Evolutionary conservation across 1,284 basidiomycete species (phyloP).

Genomic region (Puccinia hordei): DNA sequence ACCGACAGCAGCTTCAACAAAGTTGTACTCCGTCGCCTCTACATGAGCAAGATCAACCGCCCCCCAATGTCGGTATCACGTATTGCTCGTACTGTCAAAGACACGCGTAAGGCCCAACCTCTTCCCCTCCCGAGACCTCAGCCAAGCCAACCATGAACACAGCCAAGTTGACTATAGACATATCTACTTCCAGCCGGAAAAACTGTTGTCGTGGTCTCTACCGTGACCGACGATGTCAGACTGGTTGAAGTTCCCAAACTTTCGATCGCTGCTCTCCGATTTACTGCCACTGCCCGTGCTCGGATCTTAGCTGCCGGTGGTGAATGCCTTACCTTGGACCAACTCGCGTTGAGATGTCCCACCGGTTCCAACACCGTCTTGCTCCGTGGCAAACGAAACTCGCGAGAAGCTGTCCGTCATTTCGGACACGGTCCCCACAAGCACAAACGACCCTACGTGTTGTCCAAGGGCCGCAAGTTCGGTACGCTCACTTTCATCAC

Average conservation of each 20-base stretch:
- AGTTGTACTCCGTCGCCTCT: constrained; percentile 92
- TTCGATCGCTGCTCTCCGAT: constrained; percentile 88
- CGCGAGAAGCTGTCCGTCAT: constrained; percentile 67
- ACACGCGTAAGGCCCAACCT: constrained; percentile 71
- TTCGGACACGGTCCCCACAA: constrained; percentile 50
- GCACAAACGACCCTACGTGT: constrained; percentile 89
- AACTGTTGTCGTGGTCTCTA: constrained; percentile 85
- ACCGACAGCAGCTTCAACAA: constrained; percentile 98
- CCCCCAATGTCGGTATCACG: constrained; percentile 92
- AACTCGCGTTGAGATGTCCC: constrained; percentile 89
- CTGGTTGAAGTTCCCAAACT: constrained; percentile 84
- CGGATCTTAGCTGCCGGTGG: constrained; percentile 94
- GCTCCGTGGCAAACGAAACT: constrained; percentile 86
- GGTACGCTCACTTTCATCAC: constrained; percentile 18
- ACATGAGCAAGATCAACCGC: constrained; percentile 96
- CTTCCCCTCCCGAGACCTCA: constrained; percentile 51
- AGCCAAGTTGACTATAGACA: too few species aligned
- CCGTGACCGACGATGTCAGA: constrained; percentile 95
- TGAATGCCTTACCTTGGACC: constrained; percentile 92
- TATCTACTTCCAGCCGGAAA: constrained; percentile 63
- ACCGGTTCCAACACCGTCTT: constrained; percentile 94
- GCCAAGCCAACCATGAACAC: neutral
- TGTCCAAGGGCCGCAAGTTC: constrained; percentile 90
- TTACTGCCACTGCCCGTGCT: constrained; percentile 88
- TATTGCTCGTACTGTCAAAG: constrained; percentile 68